A percentile compares a stretch with the other conserved stretches of the same genome.
Evolutionary conservation across 768 basidiomycete genomes (phyloP).

Genomic region (Calocybe cyanea): DNA sequence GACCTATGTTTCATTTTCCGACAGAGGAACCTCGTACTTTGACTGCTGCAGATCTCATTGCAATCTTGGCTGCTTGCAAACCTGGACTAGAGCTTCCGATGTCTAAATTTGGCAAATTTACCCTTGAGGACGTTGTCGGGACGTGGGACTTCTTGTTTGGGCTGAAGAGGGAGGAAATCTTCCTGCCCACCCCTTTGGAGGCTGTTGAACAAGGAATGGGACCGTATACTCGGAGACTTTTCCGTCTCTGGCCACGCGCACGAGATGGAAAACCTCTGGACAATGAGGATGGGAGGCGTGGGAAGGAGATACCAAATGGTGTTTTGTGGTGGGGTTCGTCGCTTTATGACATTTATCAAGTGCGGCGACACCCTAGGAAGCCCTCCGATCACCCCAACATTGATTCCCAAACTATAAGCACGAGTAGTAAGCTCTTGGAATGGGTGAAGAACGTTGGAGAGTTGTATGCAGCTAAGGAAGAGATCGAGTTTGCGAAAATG

Average conservation of each 20-base stretch:
- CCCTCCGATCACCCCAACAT: not conserved
- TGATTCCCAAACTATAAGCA: slow-evolving; percentile 18
- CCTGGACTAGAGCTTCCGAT: too few species aligned
- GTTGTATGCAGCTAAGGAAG: slow-evolving; percentile 25
- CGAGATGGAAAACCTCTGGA: slow-evolving; percentile 6
- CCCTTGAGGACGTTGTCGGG: too few species aligned
- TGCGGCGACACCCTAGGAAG: slow-evolving; percentile 20
- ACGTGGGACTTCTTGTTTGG: not conserved
- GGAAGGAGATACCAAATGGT: slow-evolving; percentile 29
- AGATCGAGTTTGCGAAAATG: slow-evolving; percentile 29
- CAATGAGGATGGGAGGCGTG: slow-evolving; percentile 12
- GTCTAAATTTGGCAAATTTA: too few species aligned
- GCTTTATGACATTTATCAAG: slow-evolving; percentile 36
- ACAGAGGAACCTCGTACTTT: slow-evolving; percentile 10
- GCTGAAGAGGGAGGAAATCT: not conserved
- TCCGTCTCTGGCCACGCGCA: slow-evolving; percentile 14
- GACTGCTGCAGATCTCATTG: slow-evolving; percentile 12
- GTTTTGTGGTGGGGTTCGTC: slow-evolving; percentile 39
- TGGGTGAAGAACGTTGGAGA: slow-evolving; percentile 34
- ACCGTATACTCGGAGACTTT: slow-evolving; percentile 3
- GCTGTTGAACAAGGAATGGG: too few species aligned
- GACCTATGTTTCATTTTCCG: slow-evolving; percentile 10
- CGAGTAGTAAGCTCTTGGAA: slow-evolving; percentile 31
- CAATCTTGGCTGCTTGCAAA: slow-evolving; percentile 7
- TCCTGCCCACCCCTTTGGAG: not conserved